Base-by-base conservation (phyloP, 2,329 filamentous ascomycete genomes). In the Colletotrichum sp. region DNA sequence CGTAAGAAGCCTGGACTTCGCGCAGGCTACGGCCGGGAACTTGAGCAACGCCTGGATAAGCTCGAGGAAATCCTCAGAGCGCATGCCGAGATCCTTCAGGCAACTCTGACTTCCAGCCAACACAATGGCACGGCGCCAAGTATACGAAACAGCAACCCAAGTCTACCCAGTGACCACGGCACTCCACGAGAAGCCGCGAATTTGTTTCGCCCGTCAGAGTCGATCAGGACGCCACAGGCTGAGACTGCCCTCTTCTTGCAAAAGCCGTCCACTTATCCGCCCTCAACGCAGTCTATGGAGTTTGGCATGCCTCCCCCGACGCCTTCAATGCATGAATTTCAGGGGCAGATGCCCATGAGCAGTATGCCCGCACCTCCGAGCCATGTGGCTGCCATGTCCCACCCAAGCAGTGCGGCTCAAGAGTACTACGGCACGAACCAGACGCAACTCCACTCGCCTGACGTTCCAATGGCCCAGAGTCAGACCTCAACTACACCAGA, bases 1-100 rank as follows among this genome's bases (percentile, higher is more conserved):
- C 88, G 92, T 69, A 93, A 93, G 84, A 93, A 93, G 80, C 92
- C 92, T 10, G 92, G 92, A 0, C 83, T 93, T 14, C 86, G 91
- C 68, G 92, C 92, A 38, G 92, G 92, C 18, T 95, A 95, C 82
- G 93, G 93, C 18, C 90, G 93, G 71, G 93, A 95, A 83, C 85
- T 95, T 32, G 93, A 95, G 82, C 92, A 94, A 79, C 90, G 94
- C 48, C 89, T 95, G 55, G 93, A 95, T 80, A 90, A 90, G 79
- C 87, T 95, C 14, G 93, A 95, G 81, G 90, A 92, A 73, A 90
- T 94, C 59, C 85, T 95, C 63, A 88, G 90, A 68, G 87, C 89
- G 1, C 93, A 95, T 83, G 90, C 92, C 63, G 92, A 92, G 77
- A 91, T 94, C 63, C 86, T 95, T 4, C 91, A 94, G 78, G 87